phyloP scores from a whole-genome alignment of 148 eudicot genomes.

The Arctostaphylos glauca region DNA sequence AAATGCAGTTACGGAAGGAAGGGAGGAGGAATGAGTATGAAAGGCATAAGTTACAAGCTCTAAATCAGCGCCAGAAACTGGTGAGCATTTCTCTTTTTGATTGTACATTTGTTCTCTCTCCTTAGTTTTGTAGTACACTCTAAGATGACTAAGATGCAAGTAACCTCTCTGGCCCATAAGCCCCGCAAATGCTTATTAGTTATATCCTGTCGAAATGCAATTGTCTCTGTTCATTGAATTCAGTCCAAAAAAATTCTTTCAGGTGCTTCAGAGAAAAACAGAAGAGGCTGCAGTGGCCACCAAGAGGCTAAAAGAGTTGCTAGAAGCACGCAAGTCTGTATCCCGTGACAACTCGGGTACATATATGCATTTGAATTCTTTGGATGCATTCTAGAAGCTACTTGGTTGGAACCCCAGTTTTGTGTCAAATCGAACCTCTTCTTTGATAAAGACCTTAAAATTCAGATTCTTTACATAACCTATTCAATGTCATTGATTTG shows the following conservation, averaged over 20 bases:
- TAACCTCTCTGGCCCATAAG: neutral
- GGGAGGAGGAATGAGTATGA: conserved; percentile 96
- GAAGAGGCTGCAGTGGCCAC: conserved; percentile 99
- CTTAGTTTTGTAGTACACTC: neutral
- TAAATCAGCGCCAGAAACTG: conserved; percentile 97
- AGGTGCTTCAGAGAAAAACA: conserved; percentile 99
- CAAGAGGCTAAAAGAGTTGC: conserved; percentile 91
- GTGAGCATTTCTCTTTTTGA: conserved; percentile 39
- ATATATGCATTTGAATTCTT: conserved; percentile 8
- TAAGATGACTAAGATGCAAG: neutral
- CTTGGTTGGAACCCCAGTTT: neutral
- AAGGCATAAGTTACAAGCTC: conserved; percentile 91
- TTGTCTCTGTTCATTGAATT: neutral
- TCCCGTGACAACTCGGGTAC: conserved; percentile 81
- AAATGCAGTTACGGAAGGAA: conserved; percentile 75
- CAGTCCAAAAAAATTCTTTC: conserved; percentile 12
- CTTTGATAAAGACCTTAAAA: too few species aligned
- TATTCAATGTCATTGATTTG: neutral
- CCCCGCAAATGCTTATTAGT: neutral
- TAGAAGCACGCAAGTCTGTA: conserved; percentile 90
- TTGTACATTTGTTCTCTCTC: neutral
- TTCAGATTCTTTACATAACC: neutral
- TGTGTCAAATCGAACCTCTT: neutral
- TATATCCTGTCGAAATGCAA: neutral
- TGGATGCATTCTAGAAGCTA: neutral